A percentile compares a stretch with the other conserved stretches of the same genome.
These are phyloP conservation scores for Melastoma candidum DNA, from an alignment of 441 rosid species.

Conservation along the genomic window DNA sequence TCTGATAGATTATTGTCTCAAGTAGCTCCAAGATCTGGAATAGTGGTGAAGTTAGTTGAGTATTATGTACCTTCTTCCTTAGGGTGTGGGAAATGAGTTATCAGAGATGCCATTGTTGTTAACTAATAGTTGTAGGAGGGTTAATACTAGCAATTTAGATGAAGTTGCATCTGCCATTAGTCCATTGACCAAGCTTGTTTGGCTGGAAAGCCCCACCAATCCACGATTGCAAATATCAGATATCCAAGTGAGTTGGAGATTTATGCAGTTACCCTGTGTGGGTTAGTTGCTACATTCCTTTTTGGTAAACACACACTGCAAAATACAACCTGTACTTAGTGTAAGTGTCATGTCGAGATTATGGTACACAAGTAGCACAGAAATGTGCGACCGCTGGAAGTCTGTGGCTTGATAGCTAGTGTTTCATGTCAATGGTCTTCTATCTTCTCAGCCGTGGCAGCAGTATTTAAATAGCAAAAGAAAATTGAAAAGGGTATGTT, in stretches of 20 bases:
- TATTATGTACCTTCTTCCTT: constrained; percentile 12
- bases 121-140: constrained; percentile 39
- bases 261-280: neutral
- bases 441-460: too few species aligned
- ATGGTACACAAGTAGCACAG: too few species aligned
- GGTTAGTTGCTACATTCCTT: neutral
- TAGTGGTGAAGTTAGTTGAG: constrained; percentile 57
- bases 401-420: too few species aligned
- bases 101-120: constrained; percentile 1
- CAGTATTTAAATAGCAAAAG: too few species aligned
- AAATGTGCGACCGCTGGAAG: too few species aligned
- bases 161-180: constrained; percentile 80
- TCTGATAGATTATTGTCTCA: constrained; percentile 78
- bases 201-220: constrained; percentile 95
- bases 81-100: neutral
- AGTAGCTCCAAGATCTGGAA: constrained; percentile 69
- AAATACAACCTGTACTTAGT: too few species aligned
- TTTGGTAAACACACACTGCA: too few species aligned
- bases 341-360: too few species aligned
- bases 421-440: too few species aligned
- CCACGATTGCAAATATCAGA: constrained; percentile 85
- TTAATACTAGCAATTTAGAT: constrained; percentile 52
- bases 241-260: constrained; percentile 44
- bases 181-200: constrained; percentile 78
- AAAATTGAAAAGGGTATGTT: too few species aligned